Base-by-base conservation (phyloP, 2,329 filamentous ascomycete species). In the Cercospora berteroae region DNA sequence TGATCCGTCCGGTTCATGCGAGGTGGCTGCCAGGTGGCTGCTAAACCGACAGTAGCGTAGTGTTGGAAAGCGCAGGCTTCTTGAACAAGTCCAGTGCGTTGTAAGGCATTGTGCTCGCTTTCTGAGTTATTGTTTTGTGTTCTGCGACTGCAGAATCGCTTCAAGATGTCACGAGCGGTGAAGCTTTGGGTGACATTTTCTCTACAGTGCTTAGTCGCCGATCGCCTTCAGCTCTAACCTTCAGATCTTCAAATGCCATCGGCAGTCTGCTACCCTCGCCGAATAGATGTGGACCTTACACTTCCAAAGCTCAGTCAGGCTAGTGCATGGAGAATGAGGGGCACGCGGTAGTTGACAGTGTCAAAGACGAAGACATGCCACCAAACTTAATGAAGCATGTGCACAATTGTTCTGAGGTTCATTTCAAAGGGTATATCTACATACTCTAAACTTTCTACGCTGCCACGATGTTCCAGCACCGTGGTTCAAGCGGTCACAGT, bases 401-500 rank as follows among this genome's bases (percentile, higher is more conserved):
- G 20, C 44, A 23, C 18, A 23, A 50, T 50, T 5, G 9, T 4
- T 6, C 1, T 25, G 1, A 20, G 18, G 3, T 25, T 50, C 4
- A 23, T 50, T 23, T 8, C 20, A 50, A 13, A 16, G 2, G 10
- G 10, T 23, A 13, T 23, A 50, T 50, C 9, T 23, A 10, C 18
- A 50, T 10, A 50, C 20, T 50, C 9, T 50, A 4, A 42, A 4
- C 6, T 3, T 42, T 42, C 33, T 36, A 5, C 12, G 33, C 36
- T 42, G 36, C 36, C 36, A 42, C 36, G 44, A 16, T 50, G 36
- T 50, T 23, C 44, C 44, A 50, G 44, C 44, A 57, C 25, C 52
- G 8, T 33, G 23, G 16, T 33, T 23, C 52, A 57, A 29, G 60
- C 39, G 10, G 58, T 42, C 13, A 70, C 63, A 27, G 72, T 74